Base-by-base conservation (phyloP, 768 basidiomycete species). In the Rubroboletus satanas region DNA sequence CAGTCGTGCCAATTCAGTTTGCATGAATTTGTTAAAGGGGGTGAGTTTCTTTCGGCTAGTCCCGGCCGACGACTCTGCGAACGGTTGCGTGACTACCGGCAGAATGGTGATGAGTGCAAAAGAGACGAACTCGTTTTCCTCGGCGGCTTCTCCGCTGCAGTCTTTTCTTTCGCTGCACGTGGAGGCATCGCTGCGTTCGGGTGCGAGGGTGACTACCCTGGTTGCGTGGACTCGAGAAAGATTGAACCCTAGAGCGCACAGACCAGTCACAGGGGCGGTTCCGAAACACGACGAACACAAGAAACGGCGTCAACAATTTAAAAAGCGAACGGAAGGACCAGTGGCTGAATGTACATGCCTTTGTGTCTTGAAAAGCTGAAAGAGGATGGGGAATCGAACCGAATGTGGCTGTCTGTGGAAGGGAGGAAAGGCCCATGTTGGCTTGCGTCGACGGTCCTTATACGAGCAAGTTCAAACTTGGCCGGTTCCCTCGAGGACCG, bases 11-110 rank as follows among this genome's bases (percentile, higher is more conserved):
- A 90, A 83, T 69, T 90, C 88, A 21, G 79, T 74, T 78, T 88
- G 83, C 87, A 90, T 76, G 69, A 86, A 92, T 69, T 85, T 87
- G 69, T 91, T 91, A 73, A 87, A 92, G 14, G 81, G 79, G 35
- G 83, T 84, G 45, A 88, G 74, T 69, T 81, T 81, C 69, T 79
- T 88, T 69, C 77, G 80, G 65, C 73, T 73, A 17, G 73, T 72
- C 36, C 73, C 74, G 32, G 77, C 75, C 35, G 80, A 73, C 15
- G 83, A 81, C 67, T 81, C 83, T 68, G 73, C 78, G 81, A 60
- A 42, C 49, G 21, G 38, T 43, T 54, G 51, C 39, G 59, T 66
- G 38, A 66, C 53, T 43, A 36, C 41, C 37, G 38, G 31, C 56
- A 58, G 54, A 57, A 67, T 58, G 52, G 46, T 26, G 35, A 56